These are phyloP conservation scores for Saccharomyces hybrid DNA, from an alignment of 1,139 yeast genomes.

Conservation along the genomic window DNA sequence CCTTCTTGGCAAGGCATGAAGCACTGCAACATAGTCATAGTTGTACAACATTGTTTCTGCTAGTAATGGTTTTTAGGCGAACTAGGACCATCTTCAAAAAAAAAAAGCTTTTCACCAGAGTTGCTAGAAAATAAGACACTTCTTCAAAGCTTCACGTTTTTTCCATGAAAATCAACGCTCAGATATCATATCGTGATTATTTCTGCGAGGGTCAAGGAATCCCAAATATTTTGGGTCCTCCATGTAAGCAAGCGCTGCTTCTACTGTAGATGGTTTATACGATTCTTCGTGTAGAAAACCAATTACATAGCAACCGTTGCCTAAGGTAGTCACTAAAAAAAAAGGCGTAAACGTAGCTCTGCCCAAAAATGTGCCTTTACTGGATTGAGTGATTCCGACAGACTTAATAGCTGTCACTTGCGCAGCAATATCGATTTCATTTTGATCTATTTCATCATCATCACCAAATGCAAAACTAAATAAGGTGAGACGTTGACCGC, in stretches of 20 bases:
- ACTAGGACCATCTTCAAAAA: not conserved
- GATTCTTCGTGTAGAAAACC: conserved; percentile 2
- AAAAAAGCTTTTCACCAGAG: not conserved
- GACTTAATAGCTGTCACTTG: conserved; percentile 6
- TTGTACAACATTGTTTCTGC: not conserved
- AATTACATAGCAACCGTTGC: conserved; percentile 12
- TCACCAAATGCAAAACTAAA: not conserved
- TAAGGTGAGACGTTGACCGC: not conserved
- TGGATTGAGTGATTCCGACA: not conserved
- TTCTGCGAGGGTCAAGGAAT: not conserved
- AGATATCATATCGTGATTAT: not conserved
- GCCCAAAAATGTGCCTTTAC: not conserved
- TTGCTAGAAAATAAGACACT: not conserved
- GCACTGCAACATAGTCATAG: not conserved
- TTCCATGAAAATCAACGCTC: not conserved
- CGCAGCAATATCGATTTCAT: conserved; percentile 5
- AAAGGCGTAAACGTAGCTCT: conserved; percentile 5
- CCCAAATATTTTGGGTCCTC: not conserved
- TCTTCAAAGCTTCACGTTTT: not conserved
- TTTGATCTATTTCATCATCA: conserved; percentile 4
- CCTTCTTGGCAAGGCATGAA: not conserved
- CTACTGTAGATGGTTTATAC: not conserved
- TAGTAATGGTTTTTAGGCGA: not conserved
- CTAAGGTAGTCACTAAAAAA: conserved; percentile 11
- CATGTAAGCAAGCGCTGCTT: not conserved